Base-by-base conservation (phyloP, 768 basidiomycete species). In the Trametes sanguinea region DNA sequence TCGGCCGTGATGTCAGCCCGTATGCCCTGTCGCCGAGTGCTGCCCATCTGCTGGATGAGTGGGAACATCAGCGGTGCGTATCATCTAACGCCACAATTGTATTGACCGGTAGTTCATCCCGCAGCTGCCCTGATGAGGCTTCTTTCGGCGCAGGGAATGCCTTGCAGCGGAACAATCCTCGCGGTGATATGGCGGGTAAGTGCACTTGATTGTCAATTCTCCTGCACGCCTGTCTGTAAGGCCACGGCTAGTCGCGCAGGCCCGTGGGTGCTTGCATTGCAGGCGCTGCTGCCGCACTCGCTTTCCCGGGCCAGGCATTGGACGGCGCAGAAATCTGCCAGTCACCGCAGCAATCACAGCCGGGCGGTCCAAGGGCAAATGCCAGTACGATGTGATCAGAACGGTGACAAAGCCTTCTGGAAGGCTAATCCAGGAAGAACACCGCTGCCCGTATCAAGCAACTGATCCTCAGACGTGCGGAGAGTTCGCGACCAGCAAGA, bases 401-500 rank as follows among this genome's bases (percentile, higher is more conserved):
- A 62, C 54, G 46, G 50, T 44, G 48, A 55, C 54, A 37, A 39
- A 27, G 35, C 17, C 30, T 62, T 57, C 61, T 62, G 43, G 61
- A 57, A 62, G 22, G 61, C 55, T 17, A 42, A 8, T 22, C 16
- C 57, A 27, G 57, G 42, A 37, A 48, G 27, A 11, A 10, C 11
- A 27, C 61, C 48, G 61, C 35, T 32, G 35, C 61, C 61, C 50
- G 6, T 39, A 54, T 54, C 37, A 22, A 53, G 62, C 46, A 59
- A 13, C 39, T 48, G 57, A 59, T 63, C 47, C 45, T 63, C 62
- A 55, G 57, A 50, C 40, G 53, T 27, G 39, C 53, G 62, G 62
- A 63, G 62, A 63, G 57, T 63, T 63, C 62, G 62, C 62, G 57
- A 50, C 48, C 48, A 16, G 27, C 17, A 40, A 59, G 62, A 57